Evolutionary conservation across 1,284 basidiomycete genomes (phyloP), one percentile per base, ranked within the genome.

Genomic region (Anthracocystis panici-leucophaei): DNA sequence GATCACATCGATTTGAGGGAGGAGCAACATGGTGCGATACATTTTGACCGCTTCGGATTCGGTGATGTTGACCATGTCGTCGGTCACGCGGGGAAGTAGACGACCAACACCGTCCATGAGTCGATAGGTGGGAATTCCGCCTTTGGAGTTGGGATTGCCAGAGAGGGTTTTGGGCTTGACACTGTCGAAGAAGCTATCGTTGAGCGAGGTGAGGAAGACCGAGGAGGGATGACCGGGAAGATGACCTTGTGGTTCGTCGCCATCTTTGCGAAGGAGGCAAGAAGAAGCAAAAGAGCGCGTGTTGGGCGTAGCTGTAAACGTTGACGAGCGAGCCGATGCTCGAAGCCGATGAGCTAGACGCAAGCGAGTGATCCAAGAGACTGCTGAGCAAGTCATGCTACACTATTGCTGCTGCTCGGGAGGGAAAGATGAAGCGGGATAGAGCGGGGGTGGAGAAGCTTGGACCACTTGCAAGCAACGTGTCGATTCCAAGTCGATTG

Each of bases 1-100:
- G 27, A 95, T 88, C 74, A 91, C 94, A 86, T 97, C 94, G 81
- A 96, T 88, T 38, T 91, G 90, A 0, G 94, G 94, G 44, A 96
- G 87, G 23, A 94, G 60, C 27, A 77, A 57, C 81, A 82, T 81
- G 46, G 58, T 74, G 12, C 51, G 41, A 57, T 81, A 81, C 59
- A 82, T 82, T 45, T 68, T 69, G 64, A 80, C 66, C 8, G 79
- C 81, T 51, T 81, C 78, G 11, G 63, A 52, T 52, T 79, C 14
- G 29, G 46, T 42, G 52, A 82, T 71, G 51, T 75, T 55, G 61
- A 82, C 56, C 65, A 63, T 65, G 8, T 74, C 75, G 29, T 82
- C 78, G 2, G 71, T 62, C 40, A 81, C 78, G n/a, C 73, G 73
- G 27, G 69, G 62, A 7, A 82, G 56, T 5, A 81, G 64, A 46